phyloP scores from a whole-genome alignment of 768 basidiomycete genomes.

The Gymnopilus junonius region DNA sequence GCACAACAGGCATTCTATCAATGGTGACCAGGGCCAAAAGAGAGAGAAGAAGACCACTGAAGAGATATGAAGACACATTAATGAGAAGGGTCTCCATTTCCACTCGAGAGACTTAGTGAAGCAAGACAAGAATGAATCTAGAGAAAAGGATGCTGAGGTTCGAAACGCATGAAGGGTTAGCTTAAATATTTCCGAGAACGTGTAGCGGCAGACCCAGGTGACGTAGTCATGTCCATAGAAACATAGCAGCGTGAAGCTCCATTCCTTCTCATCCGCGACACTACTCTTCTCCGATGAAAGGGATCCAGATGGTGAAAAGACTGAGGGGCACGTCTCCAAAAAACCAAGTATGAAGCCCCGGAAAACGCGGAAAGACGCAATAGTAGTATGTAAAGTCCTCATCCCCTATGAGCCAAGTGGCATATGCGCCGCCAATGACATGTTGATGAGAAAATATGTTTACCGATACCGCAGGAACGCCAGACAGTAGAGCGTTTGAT shows the following conservation, averaged over 20 bases:
- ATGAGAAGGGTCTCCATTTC: not conserved
- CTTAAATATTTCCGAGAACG: not conserved
- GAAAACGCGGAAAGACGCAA: not conserved
- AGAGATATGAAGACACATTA: not conserved
- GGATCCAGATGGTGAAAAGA: not conserved
- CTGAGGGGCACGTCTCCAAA: not conserved
- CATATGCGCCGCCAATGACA: not conserved
- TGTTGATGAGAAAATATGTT: not conserved
- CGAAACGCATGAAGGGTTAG: not conserved
- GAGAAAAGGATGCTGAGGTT: not conserved
- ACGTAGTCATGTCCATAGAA: not conserved
- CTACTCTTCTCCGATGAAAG: not conserved
- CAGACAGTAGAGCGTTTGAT: not conserved
- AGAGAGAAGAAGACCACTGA: not conserved
- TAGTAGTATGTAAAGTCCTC: not conserved
- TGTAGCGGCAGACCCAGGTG: not conserved
- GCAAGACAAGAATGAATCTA: not conserved
- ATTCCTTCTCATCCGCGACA: not conserved
- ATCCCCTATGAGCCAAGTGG: not conserved
- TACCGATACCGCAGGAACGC: not conserved
- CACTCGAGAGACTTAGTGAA: not conserved
- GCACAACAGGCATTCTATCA: not conserved
- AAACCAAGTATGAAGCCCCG: not conserved
- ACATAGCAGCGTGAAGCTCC: not conserved
- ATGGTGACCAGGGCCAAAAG: not conserved